A percentile compares a stretch with the other conserved stretches of the same genome.
Evolutionary conservation across 2,329 filamentous ascomycete genomes (phyloP).

Genomic region (Geosmithia morbida): DNA sequence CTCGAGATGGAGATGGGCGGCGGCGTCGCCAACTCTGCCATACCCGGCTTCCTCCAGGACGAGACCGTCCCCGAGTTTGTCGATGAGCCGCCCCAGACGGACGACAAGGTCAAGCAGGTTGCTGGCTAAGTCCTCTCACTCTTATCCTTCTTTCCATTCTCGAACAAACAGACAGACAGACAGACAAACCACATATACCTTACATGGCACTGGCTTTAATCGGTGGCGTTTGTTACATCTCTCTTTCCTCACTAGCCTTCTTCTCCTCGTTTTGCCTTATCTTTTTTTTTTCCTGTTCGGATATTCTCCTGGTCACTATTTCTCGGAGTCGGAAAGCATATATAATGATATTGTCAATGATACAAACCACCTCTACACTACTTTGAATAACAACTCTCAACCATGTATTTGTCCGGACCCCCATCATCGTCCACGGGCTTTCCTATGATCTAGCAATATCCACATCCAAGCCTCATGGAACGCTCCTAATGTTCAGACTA

Average conservation of each 20-base stretch:
- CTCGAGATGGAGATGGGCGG: slow-evolving; percentile 54
- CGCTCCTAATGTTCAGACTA: neutral
- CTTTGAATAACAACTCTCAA: too few species aligned
- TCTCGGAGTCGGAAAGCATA: neutral
- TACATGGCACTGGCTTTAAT: neutral
- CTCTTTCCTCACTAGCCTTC: too few species aligned
- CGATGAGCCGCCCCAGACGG: slow-evolving; percentile 68
- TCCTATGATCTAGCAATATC: neutral
- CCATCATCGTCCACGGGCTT: neutral
- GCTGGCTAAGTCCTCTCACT: slow-evolving; percentile 29
- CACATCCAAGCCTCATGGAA: too few species aligned
- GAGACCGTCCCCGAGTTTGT: slow-evolving; percentile 80
- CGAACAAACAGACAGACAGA: too few species aligned
- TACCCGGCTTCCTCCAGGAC: slow-evolving; percentile 82
- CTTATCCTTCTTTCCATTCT: neutral
- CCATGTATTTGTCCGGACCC: too few species aligned
- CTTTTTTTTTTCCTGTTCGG: too few species aligned
- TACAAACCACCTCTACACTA: too few species aligned
- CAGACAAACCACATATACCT: neutral
- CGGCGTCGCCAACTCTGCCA: slow-evolving; percentile 21
- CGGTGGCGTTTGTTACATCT: too few species aligned
- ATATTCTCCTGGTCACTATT: too few species aligned
- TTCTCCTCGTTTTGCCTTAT: too few species aligned
- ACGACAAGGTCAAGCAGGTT: slow-evolving; percentile 69
- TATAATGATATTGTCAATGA: neutral